A percentile compares a stretch with the other conserved stretches of the same genome.
Conservation (phyloP, 805 yeast species). For the Lipomyces anomalus region DNA sequence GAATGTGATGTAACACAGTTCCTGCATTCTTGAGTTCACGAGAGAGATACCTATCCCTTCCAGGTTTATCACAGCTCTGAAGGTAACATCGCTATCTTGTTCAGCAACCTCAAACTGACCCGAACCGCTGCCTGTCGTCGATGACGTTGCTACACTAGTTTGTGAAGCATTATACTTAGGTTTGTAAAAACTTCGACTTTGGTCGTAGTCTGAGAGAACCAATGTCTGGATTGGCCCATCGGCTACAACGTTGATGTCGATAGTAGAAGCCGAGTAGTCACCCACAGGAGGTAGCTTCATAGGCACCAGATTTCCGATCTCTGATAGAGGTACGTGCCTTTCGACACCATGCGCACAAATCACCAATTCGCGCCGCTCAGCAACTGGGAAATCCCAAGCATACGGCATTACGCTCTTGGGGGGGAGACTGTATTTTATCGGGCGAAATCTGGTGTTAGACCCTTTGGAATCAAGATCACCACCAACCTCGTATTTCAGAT, state of each 20-base stretch:
- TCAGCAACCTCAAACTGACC: slow-evolving; percentile 34
- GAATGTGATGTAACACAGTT: slow-evolving; percentile 74
- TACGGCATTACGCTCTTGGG: slow-evolving; percentile 94
- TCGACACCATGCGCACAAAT: slow-evolving; percentile 67
- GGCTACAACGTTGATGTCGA: slow-evolving; percentile 86
- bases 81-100: slow-evolving; percentile 48
- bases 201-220: slow-evolving; percentile 76
- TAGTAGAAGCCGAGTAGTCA: slow-evolving; percentile 38
- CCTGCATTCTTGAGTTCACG: slow-evolving; percentile 64
- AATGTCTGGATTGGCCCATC: slow-evolving; percentile 93
- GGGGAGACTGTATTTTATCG: slow-evolving; percentile 75
- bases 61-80: slow-evolving; percentile 55
- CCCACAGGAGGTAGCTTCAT: slow-evolving; percentile 58
- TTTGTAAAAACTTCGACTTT: slow-evolving; percentile 69
- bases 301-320: slow-evolving; percentile 86
- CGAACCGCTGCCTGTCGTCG: slow-evolving; percentile 8
- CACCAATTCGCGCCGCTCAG: slow-evolving; percentile 71
- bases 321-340: slow-evolving; percentile 78
- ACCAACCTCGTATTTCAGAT: slow-evolving; percentile 41
- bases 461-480: slow-evolving; percentile 47
- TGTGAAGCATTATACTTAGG: slow-evolving; percentile 30
- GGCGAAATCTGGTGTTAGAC: slow-evolving; percentile 46
- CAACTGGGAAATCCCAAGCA: slow-evolving; percentile 96
- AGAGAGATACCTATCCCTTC: slow-evolving; percentile 82
- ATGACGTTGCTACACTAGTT: slow-evolving; percentile 10